Conservation (phyloP, 345 rosid genomes). For the Lepidium sativum region DNA sequence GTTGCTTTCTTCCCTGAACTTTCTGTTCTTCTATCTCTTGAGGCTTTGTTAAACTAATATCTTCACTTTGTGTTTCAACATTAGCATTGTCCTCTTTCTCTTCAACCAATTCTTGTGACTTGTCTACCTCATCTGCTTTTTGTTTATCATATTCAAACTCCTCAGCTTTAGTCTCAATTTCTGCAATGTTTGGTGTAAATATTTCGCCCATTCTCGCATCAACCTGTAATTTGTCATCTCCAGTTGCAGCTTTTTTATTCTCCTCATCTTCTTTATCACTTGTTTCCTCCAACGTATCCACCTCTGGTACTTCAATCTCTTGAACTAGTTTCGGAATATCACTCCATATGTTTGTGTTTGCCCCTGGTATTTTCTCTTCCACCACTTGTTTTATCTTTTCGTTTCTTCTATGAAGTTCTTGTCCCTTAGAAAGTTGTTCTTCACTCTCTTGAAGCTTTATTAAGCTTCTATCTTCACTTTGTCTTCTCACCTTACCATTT, state of each 20-base stretch:
- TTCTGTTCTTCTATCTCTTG: neutral
- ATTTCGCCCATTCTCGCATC: neutral
- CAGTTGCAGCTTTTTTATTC: neutral
- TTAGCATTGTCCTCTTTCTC: neutral
- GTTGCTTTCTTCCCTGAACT: neutral
- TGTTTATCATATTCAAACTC: neutral
- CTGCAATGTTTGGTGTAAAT: neutral
- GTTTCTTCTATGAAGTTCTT: neutral
- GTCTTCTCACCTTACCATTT: neutral
- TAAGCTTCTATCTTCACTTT: neutral
- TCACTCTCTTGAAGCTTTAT: neutral
- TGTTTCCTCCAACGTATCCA: neutral
- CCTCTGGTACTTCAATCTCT: neutral
- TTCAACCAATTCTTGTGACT: neutral
- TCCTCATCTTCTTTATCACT: neutral
- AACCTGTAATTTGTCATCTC: neutral
- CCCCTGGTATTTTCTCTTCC: neutral
- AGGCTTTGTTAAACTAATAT: neutral
- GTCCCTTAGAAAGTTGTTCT: neutral
- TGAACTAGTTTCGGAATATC: neutral
- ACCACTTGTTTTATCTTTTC: neutral
- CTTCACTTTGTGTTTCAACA: neutral
- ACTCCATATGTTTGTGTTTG: neutral
- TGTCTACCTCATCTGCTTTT: neutral
- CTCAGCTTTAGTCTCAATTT: neutral